These are phyloP conservation scores for Abrus precatorius DNA, from an alignment of 306 rosid species.

Conservation along the genomic window DNA sequence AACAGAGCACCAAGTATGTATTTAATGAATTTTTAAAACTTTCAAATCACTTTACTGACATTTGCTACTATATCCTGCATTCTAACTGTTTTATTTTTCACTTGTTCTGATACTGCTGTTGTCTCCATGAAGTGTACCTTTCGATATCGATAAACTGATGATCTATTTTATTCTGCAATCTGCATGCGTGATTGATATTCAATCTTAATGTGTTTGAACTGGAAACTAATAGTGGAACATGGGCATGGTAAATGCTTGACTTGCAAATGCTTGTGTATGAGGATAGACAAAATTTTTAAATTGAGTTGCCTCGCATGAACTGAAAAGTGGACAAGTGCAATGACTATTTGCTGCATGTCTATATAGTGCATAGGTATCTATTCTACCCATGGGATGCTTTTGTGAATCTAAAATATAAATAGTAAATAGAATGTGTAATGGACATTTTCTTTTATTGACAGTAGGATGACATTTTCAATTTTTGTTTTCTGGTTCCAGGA, in stretches of 20 bases:
- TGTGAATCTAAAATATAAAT: conserved; percentile 13
- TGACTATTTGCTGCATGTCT: conserved; percentile 23
- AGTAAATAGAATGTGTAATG: conserved; percentile 10
- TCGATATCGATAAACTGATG: not conserved
- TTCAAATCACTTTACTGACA: conserved; percentile 15
- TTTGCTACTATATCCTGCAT: conserved; percentile 17
- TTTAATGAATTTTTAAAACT: conserved; percentile 22
- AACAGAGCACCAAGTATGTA: conserved; percentile 84
- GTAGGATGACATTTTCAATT: conserved; percentile 15
- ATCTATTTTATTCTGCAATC: conserved; percentile 33
- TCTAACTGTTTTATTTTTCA: conserved; percentile 10
- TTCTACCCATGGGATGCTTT: not conserved
- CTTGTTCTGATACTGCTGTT: conserved; percentile 9
- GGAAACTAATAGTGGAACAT: not conserved
- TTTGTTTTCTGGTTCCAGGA: conserved; percentile 62
- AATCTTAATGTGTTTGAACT: conserved; percentile 17
- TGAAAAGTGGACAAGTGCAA: conserved; percentile 18
- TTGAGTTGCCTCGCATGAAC: conserved; percentile 2
- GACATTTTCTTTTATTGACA: conserved; percentile 11
- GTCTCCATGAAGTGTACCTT: conserved; percentile 24
- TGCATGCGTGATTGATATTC: conserved; percentile 15
- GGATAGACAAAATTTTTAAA: conserved; percentile 7
- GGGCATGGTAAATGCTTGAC: conserved; percentile 11
- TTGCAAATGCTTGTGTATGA: conserved; percentile 28
- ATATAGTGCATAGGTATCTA: conserved; percentile 21